These are phyloP conservation scores for Coemansia nantahalensis DNA, from an alignment of 192 early-diverging fungal genomes.

Conservation along the genomic window DNA sequence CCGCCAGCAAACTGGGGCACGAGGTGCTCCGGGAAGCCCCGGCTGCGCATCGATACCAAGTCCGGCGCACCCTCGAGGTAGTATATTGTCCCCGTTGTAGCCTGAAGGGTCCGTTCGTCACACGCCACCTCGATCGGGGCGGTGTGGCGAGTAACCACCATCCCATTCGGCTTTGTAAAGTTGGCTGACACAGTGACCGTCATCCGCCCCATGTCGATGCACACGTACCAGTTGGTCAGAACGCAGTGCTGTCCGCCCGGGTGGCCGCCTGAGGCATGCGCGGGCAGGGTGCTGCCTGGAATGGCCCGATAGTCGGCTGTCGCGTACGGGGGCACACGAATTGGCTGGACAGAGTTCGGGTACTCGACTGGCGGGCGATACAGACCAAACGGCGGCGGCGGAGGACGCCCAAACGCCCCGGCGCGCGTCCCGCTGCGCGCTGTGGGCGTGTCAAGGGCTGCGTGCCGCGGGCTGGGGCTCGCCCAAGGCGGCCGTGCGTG, in stretches of 20 bases:
- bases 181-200: slow-evolving; percentile 25
- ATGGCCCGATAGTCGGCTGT: slow-evolving; percentile 11
- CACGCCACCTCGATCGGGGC: slow-evolving; percentile 19
- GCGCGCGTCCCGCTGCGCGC: not conserved
- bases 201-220: slow-evolving; percentile 16
- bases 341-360: slow-evolving; percentile 36
- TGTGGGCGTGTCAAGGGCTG: slow-evolving; percentile 6
- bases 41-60: slow-evolving; percentile 25
- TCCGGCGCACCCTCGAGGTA: slow-evolving; percentile 24
- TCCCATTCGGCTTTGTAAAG: slow-evolving; percentile 22
- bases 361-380: slow-evolving; percentile 27
- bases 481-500: slow-evolving; percentile 17
- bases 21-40: slow-evolving; percentile 33
- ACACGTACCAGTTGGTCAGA: slow-evolving; percentile 22
- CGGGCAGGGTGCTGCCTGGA: slow-evolving; percentile 37
- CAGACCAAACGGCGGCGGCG: slow-evolving; percentile 2
- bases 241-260: slow-evolving; percentile 3
- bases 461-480: slow-evolving; percentile 7
- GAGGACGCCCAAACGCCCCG: not conserved
- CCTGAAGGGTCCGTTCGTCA: slow-evolving; percentile 12
- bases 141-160: slow-evolving; percentile 23
- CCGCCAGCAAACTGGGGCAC: slow-evolving; percentile 24
- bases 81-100: slow-evolving; percentile 23
- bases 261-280: slow-evolving; percentile 14
- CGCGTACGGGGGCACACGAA: slow-evolving; percentile 13